Evolutionary conservation across 805 yeast species (phyloP).

Genomic region (Ogataea populi-albae): DNA sequence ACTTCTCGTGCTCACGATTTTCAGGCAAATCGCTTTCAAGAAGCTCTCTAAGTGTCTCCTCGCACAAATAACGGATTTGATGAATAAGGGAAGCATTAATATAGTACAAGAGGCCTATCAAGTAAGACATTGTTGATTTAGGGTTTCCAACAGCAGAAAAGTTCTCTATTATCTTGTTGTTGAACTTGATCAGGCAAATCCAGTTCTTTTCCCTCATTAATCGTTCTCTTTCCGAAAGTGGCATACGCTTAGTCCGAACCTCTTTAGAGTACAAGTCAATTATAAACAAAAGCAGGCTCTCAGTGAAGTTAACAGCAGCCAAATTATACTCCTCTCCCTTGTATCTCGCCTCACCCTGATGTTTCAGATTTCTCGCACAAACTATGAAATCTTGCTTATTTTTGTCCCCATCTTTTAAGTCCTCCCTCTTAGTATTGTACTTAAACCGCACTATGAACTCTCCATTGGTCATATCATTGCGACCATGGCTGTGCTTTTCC

Average conservation of each 20-base stretch:
- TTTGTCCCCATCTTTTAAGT: not conserved
- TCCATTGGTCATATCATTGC: not conserved
- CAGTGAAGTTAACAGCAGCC: conserved; percentile 23
- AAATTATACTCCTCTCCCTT: conserved; percentile 11
- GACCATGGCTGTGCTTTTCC: not conserved
- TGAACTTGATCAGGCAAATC: conserved; percentile 17
- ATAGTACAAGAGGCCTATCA: conserved; percentile 11
- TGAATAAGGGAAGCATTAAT: conserved; percentile 10
- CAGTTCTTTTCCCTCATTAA: conserved; percentile 17
- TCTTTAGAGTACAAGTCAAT: conserved; percentile 25
- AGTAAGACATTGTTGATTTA: conserved; percentile 2
- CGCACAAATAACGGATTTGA: conserved; percentile 6
- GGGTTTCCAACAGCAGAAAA: conserved; percentile 11
- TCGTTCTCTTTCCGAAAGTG: not conserved
- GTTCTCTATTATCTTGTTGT: conserved; percentile 22
- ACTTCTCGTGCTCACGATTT: not conserved
- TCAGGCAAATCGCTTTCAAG: conserved; percentile 6
- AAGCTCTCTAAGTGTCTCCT: conserved; percentile 2
- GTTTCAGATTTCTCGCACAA: conserved; percentile 15
- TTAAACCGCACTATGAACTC: conserved; percentile 7
- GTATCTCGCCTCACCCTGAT: conserved; percentile 16
- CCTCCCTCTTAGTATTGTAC: conserved; percentile 2
- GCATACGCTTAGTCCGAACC: no score
- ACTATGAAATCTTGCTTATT: conserved; percentile 3
- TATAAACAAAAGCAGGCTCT: conserved; percentile 26